phyloP scores from a whole-genome alignment of 1,139 yeast genomes.

The Suhomyces bolitotheri region DNA sequence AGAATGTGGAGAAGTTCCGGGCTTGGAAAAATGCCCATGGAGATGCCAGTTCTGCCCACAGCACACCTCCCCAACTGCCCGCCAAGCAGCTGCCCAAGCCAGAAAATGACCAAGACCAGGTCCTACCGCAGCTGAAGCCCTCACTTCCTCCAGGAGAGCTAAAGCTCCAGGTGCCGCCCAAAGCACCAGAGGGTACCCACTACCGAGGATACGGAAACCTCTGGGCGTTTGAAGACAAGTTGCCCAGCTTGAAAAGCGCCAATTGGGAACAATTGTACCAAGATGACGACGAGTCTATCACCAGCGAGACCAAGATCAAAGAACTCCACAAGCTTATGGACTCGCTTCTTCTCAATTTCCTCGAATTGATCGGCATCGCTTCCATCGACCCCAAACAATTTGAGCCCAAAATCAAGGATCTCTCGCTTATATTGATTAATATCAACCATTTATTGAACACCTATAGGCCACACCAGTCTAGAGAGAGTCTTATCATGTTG shows the following conservation, averaged over 20 bases:
- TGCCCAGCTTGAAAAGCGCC: constrained; percentile 65
- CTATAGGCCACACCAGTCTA: constrained; percentile 85
- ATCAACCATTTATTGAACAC: constrained; percentile 82
- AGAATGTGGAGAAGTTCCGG: constrained; percentile 46
- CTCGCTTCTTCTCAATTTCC: constrained; percentile 66
- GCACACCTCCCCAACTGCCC: no score
- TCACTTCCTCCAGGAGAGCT: constrained; percentile 40
- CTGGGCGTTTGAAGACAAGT: constrained; percentile 74
- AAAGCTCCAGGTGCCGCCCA: constrained; percentile 64
- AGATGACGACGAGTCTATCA: constrained; percentile 45
- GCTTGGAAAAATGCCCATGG: constrained; percentile 17
- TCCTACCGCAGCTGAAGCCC: neutral
- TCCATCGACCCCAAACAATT: constrained; percentile 67
- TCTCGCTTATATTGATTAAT: constrained; percentile 73
- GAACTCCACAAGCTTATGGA: constrained; percentile 71
- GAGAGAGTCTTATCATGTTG: constrained; percentile 74
- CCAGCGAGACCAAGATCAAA: constrained; percentile 55
- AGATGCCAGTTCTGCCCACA: neutral
- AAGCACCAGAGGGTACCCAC: constrained; percentile 55
- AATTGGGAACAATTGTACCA: constrained; percentile 69
- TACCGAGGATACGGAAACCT: constrained; percentile 80
- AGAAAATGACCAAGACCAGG: neutral
- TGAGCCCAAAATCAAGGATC: constrained; percentile 65
- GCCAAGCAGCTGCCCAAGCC: no score
- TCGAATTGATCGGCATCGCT: constrained; percentile 75